Percentiles rank a stretch among this genome's conserved stretches.
These are phyloP conservation scores for Bipolaris sorokiniana DNA, from an alignment of 2,329 filamentous ascomycete species.

Conservation along the genomic window DNA sequence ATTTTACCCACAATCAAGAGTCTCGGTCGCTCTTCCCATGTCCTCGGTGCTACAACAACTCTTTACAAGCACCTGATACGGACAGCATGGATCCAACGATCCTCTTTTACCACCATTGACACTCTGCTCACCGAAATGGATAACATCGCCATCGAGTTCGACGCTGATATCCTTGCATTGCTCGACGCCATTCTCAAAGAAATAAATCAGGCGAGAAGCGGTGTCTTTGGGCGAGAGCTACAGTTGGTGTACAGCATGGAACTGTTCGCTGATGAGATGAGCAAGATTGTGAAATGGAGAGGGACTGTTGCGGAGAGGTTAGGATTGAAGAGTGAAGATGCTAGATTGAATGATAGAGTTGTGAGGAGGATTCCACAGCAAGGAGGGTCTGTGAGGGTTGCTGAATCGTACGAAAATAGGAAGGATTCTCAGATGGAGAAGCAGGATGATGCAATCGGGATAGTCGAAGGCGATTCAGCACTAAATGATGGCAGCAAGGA, in stretches of 20 bases:
- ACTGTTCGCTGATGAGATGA: conserved; percentile 37
- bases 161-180: conserved; percentile 55
- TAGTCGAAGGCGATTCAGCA: no score
- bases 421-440: not conserved
- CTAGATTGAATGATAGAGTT: not conserved
- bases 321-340: conserved; percentile 22
- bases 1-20: conserved; percentile 71
- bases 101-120: conserved; percentile 63
- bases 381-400: not conserved
- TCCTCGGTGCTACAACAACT: conserved; percentile 71
- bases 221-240: conserved; percentile 34
- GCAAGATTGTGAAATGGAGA: conserved; percentile 43
- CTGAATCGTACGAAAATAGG: not conserved
- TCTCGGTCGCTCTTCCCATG: conserved; percentile 71
- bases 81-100: conserved; percentile 66
- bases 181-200: conserved; percentile 46
- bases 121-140: conserved; percentile 70
- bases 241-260: conserved; percentile 47
- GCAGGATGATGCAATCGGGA: not conserved
- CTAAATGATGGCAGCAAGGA: not conserved
- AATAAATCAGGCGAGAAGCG: conserved; percentile 27
- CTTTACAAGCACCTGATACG: conserved; percentile 72
- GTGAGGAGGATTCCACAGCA: not conserved
- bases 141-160: conserved; percentile 64
- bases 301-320: conserved; percentile 36